Base-by-base conservation (phyloP, 1,284 basidiomycete genomes). In the Sphaerobolus stellatus region DNA sequence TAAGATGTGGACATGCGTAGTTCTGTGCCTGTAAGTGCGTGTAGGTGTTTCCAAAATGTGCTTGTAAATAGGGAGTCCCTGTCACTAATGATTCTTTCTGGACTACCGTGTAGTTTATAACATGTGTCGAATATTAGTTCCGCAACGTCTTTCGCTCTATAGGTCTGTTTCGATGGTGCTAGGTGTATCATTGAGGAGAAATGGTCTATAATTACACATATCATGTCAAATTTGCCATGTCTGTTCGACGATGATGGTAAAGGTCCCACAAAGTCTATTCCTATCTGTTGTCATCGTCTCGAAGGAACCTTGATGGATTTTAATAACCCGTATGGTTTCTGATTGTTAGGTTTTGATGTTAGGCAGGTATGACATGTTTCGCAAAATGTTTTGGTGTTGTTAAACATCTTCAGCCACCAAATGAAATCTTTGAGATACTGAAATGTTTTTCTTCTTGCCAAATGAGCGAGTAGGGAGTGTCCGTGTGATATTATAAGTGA, bases 221-320 rank as follows among this genome's bases (percentile, higher is more conserved):
- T 66, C 53, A 65, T 64, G 58, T 79, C 70, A 56, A 65, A 76
- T 0, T 61, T 57, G 0, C 69, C 64, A 51, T 73, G 56, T 4
- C 66, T n/a, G 51, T 68, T 68, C 3, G 53, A 53, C 0, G 70
- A 72, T 5, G 60, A 49, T 0, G 71, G 76, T 0, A 79, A 56
- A 0, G 72, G 73, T 3, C 75, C 73, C 0, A 79, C 68, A 52
- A 78, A 77, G 48, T 80, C 76, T 7, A 79, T 69, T 0, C 70
- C 69, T 2, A 79, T 69, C 0, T 61, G 51, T 46, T 73, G 64
- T 72, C 74, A 76, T 8, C 72, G 72, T 4, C 56, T 29, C 0
- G 29, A 40, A 0, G 73, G 73, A 1, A 75, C 58, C 0, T 51
- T 16, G 0, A 75, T 54, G 1, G 68, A 64, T 22, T 71, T 66